Base-by-base conservation (phyloP, 345 rosid species). In the Noccaea caerulescens region DNA sequence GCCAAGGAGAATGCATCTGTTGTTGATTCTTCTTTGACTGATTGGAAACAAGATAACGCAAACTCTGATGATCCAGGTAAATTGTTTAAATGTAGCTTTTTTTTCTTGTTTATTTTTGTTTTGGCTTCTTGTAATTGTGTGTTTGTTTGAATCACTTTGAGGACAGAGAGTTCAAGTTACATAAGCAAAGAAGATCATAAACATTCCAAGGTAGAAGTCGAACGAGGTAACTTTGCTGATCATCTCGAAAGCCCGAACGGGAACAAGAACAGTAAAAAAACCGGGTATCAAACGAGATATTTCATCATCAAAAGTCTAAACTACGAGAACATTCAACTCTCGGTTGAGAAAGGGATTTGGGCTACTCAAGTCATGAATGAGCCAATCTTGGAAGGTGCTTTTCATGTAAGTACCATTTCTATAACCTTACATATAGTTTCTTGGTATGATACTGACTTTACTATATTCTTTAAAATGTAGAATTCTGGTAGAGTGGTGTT, bases 281-380 rank as follows among this genome's bases (percentile, higher is more conserved):
- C 76, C 53, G 79, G 70, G 8, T 84, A 78, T 70, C 79, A 81
- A 58, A 84, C 92, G 61, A 88, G 92, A 77, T 93, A 90, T 76
- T 93, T 93, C 81, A 83, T 93, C 77, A 90, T 90, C 86, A 93
- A 93, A 83, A 93, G 98, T 85, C 84, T 93, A 74, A 90, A 87
- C 69, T 85, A 86, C 77, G 81, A 87, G 23, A 93, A 93, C 67
- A 81, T 93, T 77, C 93, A 79, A 80, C 82, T 82, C 30, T 88
- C 98, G 46, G 72, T 90, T 8, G 87, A 87, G 76, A 88, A 73
- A 78, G 98, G 93, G 63, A 86, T 90, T 59, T 93, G 97, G 98
- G 98, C 98, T 71, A 93, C 98, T 77, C 97, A 93, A 81, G 97
- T 93, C 62, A 90, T 88, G 97, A 93, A 93, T 81, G 98, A 93